Conservation (phyloP, 148 eudicot species). For the Rhododendron mucronatum region DNA sequence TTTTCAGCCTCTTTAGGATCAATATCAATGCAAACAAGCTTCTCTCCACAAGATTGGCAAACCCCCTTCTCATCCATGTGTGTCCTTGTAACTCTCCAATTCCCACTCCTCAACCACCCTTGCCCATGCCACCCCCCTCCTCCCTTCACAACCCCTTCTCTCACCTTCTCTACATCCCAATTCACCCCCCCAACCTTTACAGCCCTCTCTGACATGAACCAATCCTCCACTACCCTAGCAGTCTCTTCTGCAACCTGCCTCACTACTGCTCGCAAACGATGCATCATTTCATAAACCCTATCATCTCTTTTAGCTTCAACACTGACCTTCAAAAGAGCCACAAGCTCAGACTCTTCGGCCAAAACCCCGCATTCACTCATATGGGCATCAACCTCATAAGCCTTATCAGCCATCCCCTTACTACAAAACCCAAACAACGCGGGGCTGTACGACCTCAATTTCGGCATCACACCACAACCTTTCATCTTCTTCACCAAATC, state of each 20-base stretch:
- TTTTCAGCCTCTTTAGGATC: slow-evolving; percentile 79
- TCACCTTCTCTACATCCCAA: slow-evolving; percentile 67
- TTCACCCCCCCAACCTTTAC: slow-evolving; percentile 48
- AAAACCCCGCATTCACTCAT: slow-evolving; percentile 69
- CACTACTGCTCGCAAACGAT: slow-evolving; percentile 54
- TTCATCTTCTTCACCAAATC: slow-evolving; percentile 69
- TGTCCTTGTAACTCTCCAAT: slow-evolving; percentile 70
- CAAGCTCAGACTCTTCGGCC: slow-evolving; percentile 71
- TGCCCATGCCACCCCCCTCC: slow-evolving; percentile 99
- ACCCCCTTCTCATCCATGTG: slow-evolving; percentile 57
- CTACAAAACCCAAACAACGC: slow-evolving; percentile 75
- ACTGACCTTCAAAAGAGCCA: slow-evolving; percentile 68
- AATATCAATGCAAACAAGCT: slow-evolving; percentile 87
- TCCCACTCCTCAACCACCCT: slow-evolving; percentile 94
- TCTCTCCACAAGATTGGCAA: slow-evolving; percentile 70
- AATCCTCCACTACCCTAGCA: slow-evolving; percentile 51
- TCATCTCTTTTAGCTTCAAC: slow-evolving; percentile 41
- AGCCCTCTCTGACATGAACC: slow-evolving; percentile 62
- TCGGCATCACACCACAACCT: slow-evolving; percentile 44
- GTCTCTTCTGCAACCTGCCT: slow-evolving; percentile 84
- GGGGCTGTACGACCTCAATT: slow-evolving; percentile 82
- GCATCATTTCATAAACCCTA: slow-evolving; percentile 81
- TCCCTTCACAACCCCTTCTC: slow-evolving; percentile 60
- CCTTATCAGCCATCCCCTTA: slow-evolving; percentile 57
- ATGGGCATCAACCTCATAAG: slow-evolving; percentile 65